Base-by-base conservation (phyloP, 177 flowering plant genomes). In the Vitis hybrid region DNA sequence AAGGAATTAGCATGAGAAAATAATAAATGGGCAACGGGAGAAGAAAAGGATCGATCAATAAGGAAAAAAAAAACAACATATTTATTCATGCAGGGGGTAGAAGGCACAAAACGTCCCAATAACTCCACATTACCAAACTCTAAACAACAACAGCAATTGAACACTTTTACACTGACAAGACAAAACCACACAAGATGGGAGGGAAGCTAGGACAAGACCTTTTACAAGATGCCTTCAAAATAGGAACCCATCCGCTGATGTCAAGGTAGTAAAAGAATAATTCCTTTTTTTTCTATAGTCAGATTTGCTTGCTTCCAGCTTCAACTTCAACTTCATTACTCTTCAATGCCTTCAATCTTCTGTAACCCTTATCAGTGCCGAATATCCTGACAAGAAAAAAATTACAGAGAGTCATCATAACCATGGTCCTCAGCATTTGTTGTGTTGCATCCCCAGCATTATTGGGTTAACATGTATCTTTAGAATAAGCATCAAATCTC, bases 281-380 rank as follows among this genome's bases (percentile, higher is more conserved):
- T 58, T 55, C 7, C 39, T n/a, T 56, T 15, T 34, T 67, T 8
- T n/a, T 15, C 13, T 17, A 5, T 57, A 3, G 55, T 75, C 64
- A 83, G 66, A 68, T 81, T 75, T 80, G 64, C 84, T 83, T 82
- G 68, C 56, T 50, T 6, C 60, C 81, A 15, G 71, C 80, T 77
- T 26, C 30, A 26, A 26, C 80, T 77, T 85, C 90, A n/a, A 13
- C 72, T 23, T 72, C 80, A n/a, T 39, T 13, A 18, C 34, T 72
- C 84, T 89, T 88, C 78, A 93, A 67, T 4, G 83, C 91, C 80
- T 93, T 88, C 88, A 93, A 75, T 77, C 83, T 95, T 74, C 96
- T 80, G 79, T 90, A 95, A 58, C 99, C 99, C 56, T 73, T 82
- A 58, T 95, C 99, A 0, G 99, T 95, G 18, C 99, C 98, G 68